phyloP scores from a whole-genome alignment of 805 yeast genomes.

The Debaryomyces prosopidis region DNA sequence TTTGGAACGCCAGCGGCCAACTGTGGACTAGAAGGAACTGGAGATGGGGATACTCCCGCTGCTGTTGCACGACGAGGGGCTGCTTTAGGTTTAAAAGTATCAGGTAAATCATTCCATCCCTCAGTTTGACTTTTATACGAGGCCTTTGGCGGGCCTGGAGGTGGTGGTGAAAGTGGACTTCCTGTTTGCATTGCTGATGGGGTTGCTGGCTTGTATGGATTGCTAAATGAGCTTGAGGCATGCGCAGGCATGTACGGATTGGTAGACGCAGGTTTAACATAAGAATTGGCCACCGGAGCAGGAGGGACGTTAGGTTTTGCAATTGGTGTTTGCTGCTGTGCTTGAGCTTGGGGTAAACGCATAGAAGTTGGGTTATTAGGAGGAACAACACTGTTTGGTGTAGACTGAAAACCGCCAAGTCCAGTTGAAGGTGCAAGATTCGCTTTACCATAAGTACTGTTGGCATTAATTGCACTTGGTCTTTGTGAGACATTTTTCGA shows the following conservation, averaged over 20 bases:
- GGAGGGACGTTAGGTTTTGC: constrained; percentile 9
- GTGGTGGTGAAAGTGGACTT: constrained; percentile 14
- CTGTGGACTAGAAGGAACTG: constrained; percentile 20
- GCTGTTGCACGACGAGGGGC: constrained; percentile 48
- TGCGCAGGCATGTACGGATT: constrained; percentile 21
- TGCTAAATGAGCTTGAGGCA: constrained; percentile 6
- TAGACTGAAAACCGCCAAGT: constrained; percentile 2
- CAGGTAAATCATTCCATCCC: constrained; percentile 75
- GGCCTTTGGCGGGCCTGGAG: constrained; percentile 24
- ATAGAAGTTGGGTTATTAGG: constrained; percentile 2
- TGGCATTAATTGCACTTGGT: constrained; percentile 18
- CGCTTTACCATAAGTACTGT: constrained; percentile 12
- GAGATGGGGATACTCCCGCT: constrained; percentile 28
- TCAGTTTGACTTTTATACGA: constrained; percentile 50
- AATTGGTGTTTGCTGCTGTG: not conserved
- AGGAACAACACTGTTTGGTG: constrained; percentile 1
- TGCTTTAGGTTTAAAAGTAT: constrained; percentile 43
- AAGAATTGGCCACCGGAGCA: constrained; percentile 9
- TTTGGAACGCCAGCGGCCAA: constrained; percentile 19
- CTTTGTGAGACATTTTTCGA: constrained; percentile 10
- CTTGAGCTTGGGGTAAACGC: constrained; percentile 12
- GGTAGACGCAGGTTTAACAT: constrained; percentile 23
- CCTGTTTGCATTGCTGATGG: constrained; percentile 15
- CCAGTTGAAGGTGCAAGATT: constrained; percentile 10
- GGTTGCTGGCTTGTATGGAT: constrained; percentile 21